These are phyloP conservation scores for Dactylellina haptotyla DNA, from an alignment of 2,329 filamentous ascomycete genomes.

Conservation along the genomic window DNA sequence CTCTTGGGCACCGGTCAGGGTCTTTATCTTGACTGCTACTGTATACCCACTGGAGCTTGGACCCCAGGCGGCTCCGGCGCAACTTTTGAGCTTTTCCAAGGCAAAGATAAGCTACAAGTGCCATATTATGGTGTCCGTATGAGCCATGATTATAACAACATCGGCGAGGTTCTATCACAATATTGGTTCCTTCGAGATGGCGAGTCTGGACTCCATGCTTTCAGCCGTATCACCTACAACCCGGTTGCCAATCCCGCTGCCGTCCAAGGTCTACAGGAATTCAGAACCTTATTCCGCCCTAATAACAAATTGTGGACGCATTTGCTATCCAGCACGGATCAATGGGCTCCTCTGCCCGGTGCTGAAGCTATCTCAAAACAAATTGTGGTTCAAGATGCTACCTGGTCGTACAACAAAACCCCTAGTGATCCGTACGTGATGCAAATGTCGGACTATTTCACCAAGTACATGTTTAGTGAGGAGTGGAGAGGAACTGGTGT, in stretches of 20 bases:
- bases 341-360: slow-evolving; percentile 68
- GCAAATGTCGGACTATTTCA: slow-evolving; percentile 71
- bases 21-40: slow-evolving; percentile 73
- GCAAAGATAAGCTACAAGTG: slow-evolving; percentile 65
- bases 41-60: slow-evolving; percentile 69
- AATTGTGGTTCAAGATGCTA: slow-evolving; percentile 71
- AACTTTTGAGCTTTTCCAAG: slow-evolving; percentile 66
- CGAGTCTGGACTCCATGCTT: slow-evolving; percentile 72
- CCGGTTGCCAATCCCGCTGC: slow-evolving; percentile 68
- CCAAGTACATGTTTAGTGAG: slow-evolving; percentile 68
- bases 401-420: slow-evolving; percentile 70
- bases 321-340: slow-evolving; percentile 68
- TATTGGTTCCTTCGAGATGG: slow-evolving; percentile 73
- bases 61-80: slow-evolving; percentile 68
- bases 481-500: slow-evolving; percentile 60
- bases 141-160: slow-evolving; percentile 69
- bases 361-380: slow-evolving; percentile 62
- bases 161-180: slow-evolving; percentile 71
- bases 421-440: slow-evolving; percentile 68
- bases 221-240: slow-evolving; percentile 70
- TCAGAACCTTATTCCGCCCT: slow-evolving; percentile 71
- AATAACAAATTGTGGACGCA: slow-evolving; percentile 71
- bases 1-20: slow-evolving; percentile 68
- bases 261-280: slow-evolving; percentile 70
- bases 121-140: slow-evolving; percentile 70